phyloP scores from a whole-genome alignment of 1,139 yeast genomes.

The Blastobotrys indianensis region DNA sequence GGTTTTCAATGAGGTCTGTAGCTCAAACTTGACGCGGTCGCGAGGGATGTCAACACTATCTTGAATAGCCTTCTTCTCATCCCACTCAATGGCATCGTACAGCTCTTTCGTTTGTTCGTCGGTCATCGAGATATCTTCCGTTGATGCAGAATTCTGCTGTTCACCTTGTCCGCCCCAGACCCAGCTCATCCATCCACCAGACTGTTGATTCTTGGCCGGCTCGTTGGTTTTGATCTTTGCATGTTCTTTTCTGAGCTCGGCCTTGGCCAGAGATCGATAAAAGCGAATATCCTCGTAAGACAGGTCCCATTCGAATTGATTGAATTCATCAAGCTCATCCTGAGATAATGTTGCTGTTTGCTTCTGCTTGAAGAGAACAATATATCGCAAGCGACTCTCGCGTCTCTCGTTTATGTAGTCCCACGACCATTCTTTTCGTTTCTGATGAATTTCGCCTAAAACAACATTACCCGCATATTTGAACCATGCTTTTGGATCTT shows the following conservation, averaged over 20 bases:
- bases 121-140: constrained; percentile 34
- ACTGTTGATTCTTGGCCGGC: constrained; percentile 11
- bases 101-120: constrained; percentile 56
- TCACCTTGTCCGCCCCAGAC: constrained; percentile 32
- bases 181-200: constrained; percentile 34
- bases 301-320: constrained; percentile 53
- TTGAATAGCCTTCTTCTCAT: constrained; percentile 53
- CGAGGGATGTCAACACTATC: constrained; percentile 63
- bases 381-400: constrained; percentile 64
- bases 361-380: constrained; percentile 62
- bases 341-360: constrained; percentile 32
- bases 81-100: constrained; percentile 90
- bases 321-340: constrained; percentile 40
- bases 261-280: constrained; percentile 74
- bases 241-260: constrained; percentile 56
- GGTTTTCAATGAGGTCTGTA: constrained; percentile 60
- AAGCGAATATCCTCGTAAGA: constrained; percentile 76
- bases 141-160: constrained; percentile 23
- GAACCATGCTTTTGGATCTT: constrained; percentile 79
- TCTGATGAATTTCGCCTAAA: constrained; percentile 71
- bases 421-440: constrained; percentile 85
- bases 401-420: constrained; percentile 65
- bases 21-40: constrained; percentile 61
- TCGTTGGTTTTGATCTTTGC: constrained; percentile 10
- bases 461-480: constrained; percentile 71